Conservation (phyloP, 163 green algal species). For the Chlorella variabilis region DNA sequence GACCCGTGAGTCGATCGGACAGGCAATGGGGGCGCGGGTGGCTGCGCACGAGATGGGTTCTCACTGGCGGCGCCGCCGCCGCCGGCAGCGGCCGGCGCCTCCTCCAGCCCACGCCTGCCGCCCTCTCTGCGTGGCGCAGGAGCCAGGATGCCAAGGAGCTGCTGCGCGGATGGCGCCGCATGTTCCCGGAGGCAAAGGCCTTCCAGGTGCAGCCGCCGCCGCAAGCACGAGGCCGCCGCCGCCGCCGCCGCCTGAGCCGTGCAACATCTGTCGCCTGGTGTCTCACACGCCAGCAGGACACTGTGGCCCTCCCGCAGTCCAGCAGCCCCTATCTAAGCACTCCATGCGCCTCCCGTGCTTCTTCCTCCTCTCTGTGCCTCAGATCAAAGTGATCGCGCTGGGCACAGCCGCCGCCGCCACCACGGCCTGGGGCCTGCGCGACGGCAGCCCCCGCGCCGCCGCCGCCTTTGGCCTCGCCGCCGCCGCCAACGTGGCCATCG, state of each 20-base stretch:
- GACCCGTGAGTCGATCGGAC: neutral
- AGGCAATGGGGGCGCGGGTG: too few species aligned
- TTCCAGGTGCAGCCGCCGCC: neutral
- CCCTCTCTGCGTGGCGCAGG: neutral
- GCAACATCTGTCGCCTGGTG: too few species aligned
- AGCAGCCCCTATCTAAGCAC: too few species aligned
- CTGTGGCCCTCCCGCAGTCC: too few species aligned
- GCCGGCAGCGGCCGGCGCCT: neutral
- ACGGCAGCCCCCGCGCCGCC: neutral
- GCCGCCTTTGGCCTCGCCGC: neutral
- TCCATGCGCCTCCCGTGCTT: too few species aligned
- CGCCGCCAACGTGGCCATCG: neutral
- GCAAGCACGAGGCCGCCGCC: too few species aligned
- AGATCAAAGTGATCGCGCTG: neutral
- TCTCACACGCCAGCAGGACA: too few species aligned
- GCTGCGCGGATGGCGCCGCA: slow-evolving; percentile 24
- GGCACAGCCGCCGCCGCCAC: neutral
- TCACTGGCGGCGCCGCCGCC: too few species aligned
- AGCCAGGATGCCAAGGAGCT: neutral
- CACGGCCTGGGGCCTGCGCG: slow-evolving; percentile 5
- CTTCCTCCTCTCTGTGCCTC: neutral
- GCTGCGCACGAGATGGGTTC: too few species aligned
- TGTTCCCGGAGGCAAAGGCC: neutral
- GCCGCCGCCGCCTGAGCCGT: too few species aligned
- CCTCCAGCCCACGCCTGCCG: neutral